Percentiles rank a stretch among this genome's conserved stretches.
phyloP scores from a whole-genome alignment of 2,329 filamentous ascomycete species.

The Ceratocystis cubensis region DNA sequence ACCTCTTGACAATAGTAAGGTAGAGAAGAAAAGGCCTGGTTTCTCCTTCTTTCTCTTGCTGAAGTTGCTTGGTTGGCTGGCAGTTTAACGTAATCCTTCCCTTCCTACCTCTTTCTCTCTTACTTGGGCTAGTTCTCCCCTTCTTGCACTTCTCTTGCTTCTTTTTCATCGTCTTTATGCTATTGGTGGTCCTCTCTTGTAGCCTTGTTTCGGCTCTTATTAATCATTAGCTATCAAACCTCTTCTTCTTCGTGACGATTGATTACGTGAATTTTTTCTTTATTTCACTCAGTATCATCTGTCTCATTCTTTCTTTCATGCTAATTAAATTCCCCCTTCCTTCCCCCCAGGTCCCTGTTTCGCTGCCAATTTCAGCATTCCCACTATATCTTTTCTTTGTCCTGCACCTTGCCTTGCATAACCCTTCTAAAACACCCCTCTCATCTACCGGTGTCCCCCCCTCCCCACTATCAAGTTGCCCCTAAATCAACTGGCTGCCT shows the following conservation, averaged over 20 bases:
- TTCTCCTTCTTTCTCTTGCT: neutral
- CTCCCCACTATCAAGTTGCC: slow-evolving; percentile 3
- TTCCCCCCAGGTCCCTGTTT: neutral
- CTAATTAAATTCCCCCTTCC: neutral
- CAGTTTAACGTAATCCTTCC: neutral
- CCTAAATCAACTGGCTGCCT: neutral
- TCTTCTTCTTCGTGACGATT: neutral
- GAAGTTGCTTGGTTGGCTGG: neutral
- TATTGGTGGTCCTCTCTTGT: neutral
- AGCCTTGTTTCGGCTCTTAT: neutral
- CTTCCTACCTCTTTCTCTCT: neutral
- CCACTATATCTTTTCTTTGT: neutral
- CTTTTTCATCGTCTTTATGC: neutral
- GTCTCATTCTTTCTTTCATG: slow-evolving; percentile 2
- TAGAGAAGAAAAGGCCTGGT: neutral
- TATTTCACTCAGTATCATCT: neutral
- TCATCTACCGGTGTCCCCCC: neutral
- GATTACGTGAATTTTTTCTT: neutral
- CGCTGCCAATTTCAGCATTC: slow-evolving; percentile 2
- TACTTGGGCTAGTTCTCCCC: neutral
- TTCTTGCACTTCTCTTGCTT: neutral
- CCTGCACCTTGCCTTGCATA: neutral
- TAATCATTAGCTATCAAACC: neutral
- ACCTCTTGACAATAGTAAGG: too few relatives aligned
- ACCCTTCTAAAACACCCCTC: slow-evolving; percentile 7